Base-by-base conservation (phyloP, 352 stramenopile genomes). In the Phytophthora vignae region DNA sequence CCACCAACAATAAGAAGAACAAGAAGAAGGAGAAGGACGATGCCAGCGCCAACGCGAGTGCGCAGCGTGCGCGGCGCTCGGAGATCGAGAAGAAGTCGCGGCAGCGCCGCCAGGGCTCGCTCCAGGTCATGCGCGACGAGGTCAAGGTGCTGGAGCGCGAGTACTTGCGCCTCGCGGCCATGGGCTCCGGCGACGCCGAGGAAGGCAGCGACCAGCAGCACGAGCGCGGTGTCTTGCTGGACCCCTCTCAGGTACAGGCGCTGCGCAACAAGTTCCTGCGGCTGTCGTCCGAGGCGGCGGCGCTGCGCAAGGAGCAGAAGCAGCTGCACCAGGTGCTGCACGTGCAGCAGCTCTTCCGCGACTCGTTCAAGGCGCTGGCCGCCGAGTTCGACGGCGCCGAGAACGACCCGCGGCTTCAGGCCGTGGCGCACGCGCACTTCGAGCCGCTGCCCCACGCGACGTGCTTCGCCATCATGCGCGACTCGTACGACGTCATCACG, bases 71-170 rank as follows among this genome's bases (percentile, higher is more conserved):
- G 5, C 63, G 79, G 2, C 73, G 84, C 19, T 87, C 81, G 21
- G 84, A 90, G 77, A 90, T 92, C 56, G 84, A 92, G 67, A 79
- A 80, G 58, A 78, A 82, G 46, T 92, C 84, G 19, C 78, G 84
- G 7, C 74, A 90, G 63, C 77, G 84, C 21, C 12, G 33, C 33
- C 54, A 91, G 77, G 73, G 84, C 11, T 76, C 76, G 11, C 64
- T 92, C 10, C 73, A 77, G 15, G 55, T 67, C 19, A 91, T 91
- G 85, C 83, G 75, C 17, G 71, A 76, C n/a, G 78, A 90, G 55
- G 60, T 91, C n/a, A 60, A 81, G 53, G 61, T 64, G 21, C 76
- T 93, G 25, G 83, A 91, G 67, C 63, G 44, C 4, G 69, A 83
- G 54, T 91, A 87, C 56, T 54, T 74, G 56, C 61, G 67, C 27